A percentile compares a stretch with the other conserved stretches of the same genome.
phyloP scores from a whole-genome alignment of 2,329 filamentous ascomycete genomes.

The Alternaria brassicicola region DNA sequence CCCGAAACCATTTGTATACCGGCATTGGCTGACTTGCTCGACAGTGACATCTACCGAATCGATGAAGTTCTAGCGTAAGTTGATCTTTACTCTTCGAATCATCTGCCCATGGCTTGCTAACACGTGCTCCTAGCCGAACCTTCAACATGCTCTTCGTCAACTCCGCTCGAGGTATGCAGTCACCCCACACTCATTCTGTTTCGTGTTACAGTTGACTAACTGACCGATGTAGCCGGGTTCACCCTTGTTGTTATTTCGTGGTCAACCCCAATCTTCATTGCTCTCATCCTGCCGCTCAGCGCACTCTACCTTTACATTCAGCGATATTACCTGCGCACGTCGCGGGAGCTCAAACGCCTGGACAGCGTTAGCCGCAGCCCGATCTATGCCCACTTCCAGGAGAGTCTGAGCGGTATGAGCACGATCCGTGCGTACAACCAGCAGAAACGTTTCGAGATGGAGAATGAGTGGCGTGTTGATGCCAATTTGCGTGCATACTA shows the following conservation, averaged over 20 bases:
- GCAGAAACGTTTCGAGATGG: constrained; percentile 81
- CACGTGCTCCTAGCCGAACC: constrained; percentile 63
- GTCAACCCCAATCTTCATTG: constrained; percentile 78
- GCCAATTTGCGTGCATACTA: constrained; percentile 93
- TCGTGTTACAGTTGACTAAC: constrained; percentile 32
- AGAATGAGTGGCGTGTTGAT: constrained; percentile 98
- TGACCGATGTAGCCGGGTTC: constrained; percentile 62
- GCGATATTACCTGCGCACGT: constrained; percentile 94
- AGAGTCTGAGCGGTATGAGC: constrained; percentile 89
- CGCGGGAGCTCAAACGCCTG: constrained; percentile 91
- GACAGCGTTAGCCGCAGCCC: constrained; percentile 95
- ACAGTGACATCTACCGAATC: constrained; percentile 76
- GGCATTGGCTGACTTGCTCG: constrained; percentile 25
- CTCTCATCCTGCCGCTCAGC: constrained; percentile 79
- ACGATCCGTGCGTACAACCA: constrained; percentile 96
- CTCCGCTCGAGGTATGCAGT: constrained; percentile 54
- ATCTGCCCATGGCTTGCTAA: constrained; percentile 30
- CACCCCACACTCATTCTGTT: constrained; percentile 12
- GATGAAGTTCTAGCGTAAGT: constrained; percentile 84
- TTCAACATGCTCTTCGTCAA: constrained; percentile 84
- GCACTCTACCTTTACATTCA: constrained; percentile 91
- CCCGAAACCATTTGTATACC: neutral
- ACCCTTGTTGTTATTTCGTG: constrained; percentile 85
- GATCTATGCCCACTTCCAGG: constrained; percentile 98
- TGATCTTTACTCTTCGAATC: neutral